Evolutionary conservation across 257 asterid species (phyloP), one percentile per base, ranked within the genome.

Genomic region (Scutellaria baicalensis): DNA sequence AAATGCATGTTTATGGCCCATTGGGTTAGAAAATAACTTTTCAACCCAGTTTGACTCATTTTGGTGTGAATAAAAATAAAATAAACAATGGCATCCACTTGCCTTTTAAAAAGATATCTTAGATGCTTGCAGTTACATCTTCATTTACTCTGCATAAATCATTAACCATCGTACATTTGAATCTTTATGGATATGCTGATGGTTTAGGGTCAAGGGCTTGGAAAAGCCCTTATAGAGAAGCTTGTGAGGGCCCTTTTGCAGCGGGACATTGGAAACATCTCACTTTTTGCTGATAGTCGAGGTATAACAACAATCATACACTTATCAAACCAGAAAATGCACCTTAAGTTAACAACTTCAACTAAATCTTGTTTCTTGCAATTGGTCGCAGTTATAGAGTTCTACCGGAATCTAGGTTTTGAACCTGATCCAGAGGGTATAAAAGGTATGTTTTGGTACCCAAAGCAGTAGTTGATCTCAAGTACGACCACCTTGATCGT

Each of bases 361-460:
- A 39, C 33, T 23, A 45, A 40, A 70, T 43, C 47, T 58, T 36
- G 52, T 47, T 71, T 64, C 52, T 77, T 57, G 12, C 23, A 1
- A 66, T 60, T 73, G 72, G 54, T 56, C 85, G 85, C 91, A 94
- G 99, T 93, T 64, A 92, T 93, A 81, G 99, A 94, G 23, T 94
- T 91, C 87, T 91, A 89, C 58, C 79, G 59, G 68, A 94, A 86
- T 77, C 85, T 94, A 12, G 99, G 96, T 21, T 94, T 94, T 49
- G 85, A 89, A 72, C 77, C 97, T 13, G 99, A 93, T 52, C 99
- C 97, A 0, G 99, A 91, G 83, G 99, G 99, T 71, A 94, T 94
- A 51, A 94, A 94, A 79, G 97, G 99, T 14, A 94, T 94, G 99
- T 94, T 94, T 75, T 94, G 99, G 99, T 85, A 91, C 84, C 97